Percentiles rank a stretch among this genome's conserved stretches.
These are phyloP conservation scores for Penicillium soppii DNA, from an alignment of 495 filamentous ascomycete species.

Conservation along the genomic window DNA sequence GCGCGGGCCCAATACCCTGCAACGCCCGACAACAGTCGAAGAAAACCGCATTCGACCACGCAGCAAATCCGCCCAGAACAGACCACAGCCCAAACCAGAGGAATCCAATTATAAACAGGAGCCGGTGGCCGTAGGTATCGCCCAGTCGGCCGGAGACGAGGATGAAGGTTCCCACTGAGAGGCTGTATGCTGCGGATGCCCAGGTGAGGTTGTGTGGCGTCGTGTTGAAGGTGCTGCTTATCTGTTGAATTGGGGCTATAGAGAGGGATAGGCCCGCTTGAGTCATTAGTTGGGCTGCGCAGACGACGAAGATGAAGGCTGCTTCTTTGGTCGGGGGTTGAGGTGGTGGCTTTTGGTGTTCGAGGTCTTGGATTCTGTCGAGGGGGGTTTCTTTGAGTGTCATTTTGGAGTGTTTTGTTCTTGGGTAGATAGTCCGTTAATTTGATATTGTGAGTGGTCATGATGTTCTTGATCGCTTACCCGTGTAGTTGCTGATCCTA, in stretches of 20 bases:
- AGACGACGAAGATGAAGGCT: not conserved
- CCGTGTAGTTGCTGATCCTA: too few relatives aligned
- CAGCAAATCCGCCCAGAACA: conserved; percentile 51
- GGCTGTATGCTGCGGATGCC: conserved; percentile 48
- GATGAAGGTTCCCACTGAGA: conserved; percentile 65
- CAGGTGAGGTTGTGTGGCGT: conserved; percentile 22
- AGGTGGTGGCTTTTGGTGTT: not conserved
- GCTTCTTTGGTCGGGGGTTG: not conserved
- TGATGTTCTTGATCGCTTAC: too few relatives aligned
- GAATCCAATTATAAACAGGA: conserved; percentile 59
- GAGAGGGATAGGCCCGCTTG: not conserved
- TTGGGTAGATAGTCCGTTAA: too few relatives aligned
- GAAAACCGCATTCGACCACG: conserved; percentile 33
- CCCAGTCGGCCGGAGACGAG: conserved; percentile 63
- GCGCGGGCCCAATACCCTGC: conserved; percentile 53
- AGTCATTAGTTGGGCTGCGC: conserved; percentile 1
- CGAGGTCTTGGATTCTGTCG: not conserved
- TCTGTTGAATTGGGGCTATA: conserved; percentile 42
- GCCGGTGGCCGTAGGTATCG: conserved; percentile 63
- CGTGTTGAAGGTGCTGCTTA: conserved; percentile 46
- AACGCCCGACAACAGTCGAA: conserved; percentile 49
- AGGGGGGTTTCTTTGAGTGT: too few relatives aligned
- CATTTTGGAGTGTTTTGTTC: too few relatives aligned
- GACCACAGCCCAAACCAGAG: conserved; percentile 65
- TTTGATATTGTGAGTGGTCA: too few relatives aligned